These are phyloP conservation scores for Pyropia haitanensis DNA, from an alignment of 23 red algal genomes.

Conservation along the genomic window DNA sequence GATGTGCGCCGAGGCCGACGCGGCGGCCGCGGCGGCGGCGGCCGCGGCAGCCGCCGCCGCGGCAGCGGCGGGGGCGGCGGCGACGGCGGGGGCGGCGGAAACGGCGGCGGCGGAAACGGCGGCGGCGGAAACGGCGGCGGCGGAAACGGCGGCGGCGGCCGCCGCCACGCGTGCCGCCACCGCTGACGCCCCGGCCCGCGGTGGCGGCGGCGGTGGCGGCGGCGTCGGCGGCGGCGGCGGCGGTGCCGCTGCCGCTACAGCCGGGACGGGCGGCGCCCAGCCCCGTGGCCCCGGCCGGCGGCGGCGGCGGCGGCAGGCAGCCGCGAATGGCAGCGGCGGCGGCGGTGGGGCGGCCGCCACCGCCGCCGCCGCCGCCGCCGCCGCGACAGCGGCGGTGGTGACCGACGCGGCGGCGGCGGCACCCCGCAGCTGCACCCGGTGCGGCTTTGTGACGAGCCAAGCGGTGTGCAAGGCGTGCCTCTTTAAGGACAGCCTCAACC, in stretches of 20 bases:
- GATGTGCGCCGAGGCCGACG: conserved; percentile 4
- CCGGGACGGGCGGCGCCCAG: too few species aligned
- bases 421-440: conserved; percentile 44
- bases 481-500: conserved; percentile 65
- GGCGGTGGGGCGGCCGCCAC: too few species aligned
- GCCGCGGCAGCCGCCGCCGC: too few species aligned
- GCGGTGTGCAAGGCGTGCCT: conserved; percentile 93
- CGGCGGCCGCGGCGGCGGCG: background rate
- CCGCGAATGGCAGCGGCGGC: background rate
- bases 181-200: too few species aligned
- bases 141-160: background rate
- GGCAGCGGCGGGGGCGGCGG: background rate
- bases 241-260: background rate
- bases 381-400: background rate
- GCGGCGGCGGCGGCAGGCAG: background rate
- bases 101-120: too few species aligned
- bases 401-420: background rate
- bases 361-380: conserved; percentile 2
- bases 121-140: background rate
- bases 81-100: too few species aligned
- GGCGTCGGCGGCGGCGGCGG: background rate
- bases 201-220: too few species aligned
- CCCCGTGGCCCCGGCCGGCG: too few species aligned
- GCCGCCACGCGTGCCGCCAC: too few species aligned
- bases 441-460: conserved; percentile 83